Percentiles rank a stretch among this genome's conserved stretches.
Evolutionary conservation across 2,329 filamentous ascomycete species (phyloP).

Genomic region (Penicillium sp.): DNA sequence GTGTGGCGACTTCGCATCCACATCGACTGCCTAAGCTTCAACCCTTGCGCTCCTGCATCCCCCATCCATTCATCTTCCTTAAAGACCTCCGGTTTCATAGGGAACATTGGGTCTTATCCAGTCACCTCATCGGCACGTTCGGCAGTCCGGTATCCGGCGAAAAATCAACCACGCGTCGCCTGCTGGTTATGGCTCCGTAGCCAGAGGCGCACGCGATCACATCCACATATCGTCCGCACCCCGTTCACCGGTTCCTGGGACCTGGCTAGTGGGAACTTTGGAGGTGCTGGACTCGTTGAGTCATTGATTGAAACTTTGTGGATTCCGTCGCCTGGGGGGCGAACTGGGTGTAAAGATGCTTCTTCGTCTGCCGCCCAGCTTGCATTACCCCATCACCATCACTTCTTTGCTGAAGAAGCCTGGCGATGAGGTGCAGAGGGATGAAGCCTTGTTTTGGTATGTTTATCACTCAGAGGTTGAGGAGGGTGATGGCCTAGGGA

Average conservation of each 20-base stretch:
- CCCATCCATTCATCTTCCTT: not conserved
- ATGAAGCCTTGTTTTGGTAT: slow-evolving; percentile 82
- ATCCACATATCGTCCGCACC: slow-evolving; percentile 5
- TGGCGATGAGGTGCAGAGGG: slow-evolving; percentile 72
- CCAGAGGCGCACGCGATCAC: slow-evolving; percentile 23
- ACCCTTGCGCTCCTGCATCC: not conserved
- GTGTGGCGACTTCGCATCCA: slow-evolving; percentile 21
- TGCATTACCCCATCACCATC: slow-evolving; percentile 93
- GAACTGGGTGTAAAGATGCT: slow-evolving; percentile 39
- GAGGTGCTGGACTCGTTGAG: not conserved
- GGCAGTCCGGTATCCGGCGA: not conserved
- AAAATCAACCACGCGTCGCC: slow-evolving; percentile 18
- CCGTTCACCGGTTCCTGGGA: slow-evolving; percentile 1
- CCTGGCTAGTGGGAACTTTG: not conserved
- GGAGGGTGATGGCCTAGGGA: slow-evolving; percentile 68
- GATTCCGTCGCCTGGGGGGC: slow-evolving; percentile 14
- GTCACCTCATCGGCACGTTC: not conserved
- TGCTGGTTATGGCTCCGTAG: slow-evolving; percentile 23
- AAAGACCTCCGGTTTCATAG: not conserved
- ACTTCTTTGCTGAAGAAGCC: slow-evolving; percentile 75
- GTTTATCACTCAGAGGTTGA: slow-evolving; percentile 74
- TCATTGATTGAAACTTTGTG: slow-evolving; percentile 4
- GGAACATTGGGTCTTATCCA: not conserved
- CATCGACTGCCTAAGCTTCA: slow-evolving; percentile 4
- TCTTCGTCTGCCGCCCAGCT: slow-evolving; percentile 52